Evolutionary conservation across 139 green algal genomes (phyloP).

Genomic region (Chlamydomonas eustigma): DNA sequence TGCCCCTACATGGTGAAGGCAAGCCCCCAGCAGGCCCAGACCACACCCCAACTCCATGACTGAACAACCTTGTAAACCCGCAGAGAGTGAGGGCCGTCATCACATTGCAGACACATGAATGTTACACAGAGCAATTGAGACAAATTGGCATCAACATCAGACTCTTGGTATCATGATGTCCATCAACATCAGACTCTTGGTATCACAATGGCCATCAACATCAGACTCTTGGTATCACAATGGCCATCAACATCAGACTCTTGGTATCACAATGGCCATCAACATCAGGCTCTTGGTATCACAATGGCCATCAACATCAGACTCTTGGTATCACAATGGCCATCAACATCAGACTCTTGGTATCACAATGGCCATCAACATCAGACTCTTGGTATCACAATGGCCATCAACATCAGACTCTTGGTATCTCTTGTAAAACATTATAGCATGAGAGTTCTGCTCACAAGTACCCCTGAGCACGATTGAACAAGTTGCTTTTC

Average conservation of each 20-base stretch:
- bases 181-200: background rate
- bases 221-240: background rate
- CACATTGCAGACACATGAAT: background rate
- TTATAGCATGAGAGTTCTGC: no score
- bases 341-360: background rate
- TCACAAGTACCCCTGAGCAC: background rate
- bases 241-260: background rate
- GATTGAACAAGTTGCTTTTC: no score
- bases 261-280: background rate
- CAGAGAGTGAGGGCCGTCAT: background rate
- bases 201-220: background rate
- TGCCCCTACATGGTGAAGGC: slow-evolving; percentile 16
- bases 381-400: background rate
- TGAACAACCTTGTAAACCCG: slow-evolving; percentile 7
- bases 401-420: background rate
- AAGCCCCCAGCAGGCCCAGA: slow-evolving; percentile 33
- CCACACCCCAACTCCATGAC: slow-evolving; percentile 46
- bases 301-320: slow-evolving; percentile 1
- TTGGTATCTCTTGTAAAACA: background rate
- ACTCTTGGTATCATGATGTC: background rate
- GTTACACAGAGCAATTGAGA: background rate
- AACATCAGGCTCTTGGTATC: background rate
- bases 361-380: background rate
- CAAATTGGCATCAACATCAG: background rate
- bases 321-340: background rate